A percentile compares a stretch with the other conserved stretches of the same genome.
These are phyloP conservation scores for Macrolepiota dolichaula DNA, from an alignment of 768 basidiomycete species.

Conservation along the genomic window DNA sequence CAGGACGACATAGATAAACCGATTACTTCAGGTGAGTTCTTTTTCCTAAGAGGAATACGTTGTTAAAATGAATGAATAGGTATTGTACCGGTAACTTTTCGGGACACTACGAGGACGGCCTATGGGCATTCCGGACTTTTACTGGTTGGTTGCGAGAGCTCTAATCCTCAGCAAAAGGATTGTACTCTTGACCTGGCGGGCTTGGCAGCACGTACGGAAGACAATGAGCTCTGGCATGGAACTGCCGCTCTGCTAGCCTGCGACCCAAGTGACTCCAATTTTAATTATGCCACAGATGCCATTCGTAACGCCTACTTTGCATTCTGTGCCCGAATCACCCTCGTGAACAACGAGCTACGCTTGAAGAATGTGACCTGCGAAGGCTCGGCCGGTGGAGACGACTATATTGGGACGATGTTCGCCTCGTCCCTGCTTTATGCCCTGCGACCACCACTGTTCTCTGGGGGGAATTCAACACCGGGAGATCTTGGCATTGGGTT, in stretches of 20 bases:
- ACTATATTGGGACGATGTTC: background rate
- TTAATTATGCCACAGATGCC: background rate
- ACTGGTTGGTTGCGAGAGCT: background rate
- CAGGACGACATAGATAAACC: background rate
- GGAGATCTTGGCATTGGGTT: background rate
- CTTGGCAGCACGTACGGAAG: background rate
- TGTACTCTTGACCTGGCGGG: background rate
- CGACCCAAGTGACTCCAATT: background rate
- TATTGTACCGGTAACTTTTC: background rate
- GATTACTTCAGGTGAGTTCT: background rate
- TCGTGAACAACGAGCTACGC: background rate
- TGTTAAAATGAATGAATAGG: background rate
- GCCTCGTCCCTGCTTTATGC: constrained; percentile 1
- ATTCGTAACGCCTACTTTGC: background rate
- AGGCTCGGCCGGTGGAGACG: too few species aligned
- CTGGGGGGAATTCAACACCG: background rate
- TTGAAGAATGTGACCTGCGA: background rate
- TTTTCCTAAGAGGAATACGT: too few species aligned
- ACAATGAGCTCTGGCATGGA: constrained; percentile 2
- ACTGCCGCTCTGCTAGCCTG: background rate
- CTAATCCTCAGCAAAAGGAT: background rate
- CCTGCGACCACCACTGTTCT: background rate
- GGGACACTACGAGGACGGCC: background rate
- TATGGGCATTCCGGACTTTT: background rate
- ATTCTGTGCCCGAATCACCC: background rate